Conservation (phyloP, 768 basidiomycete species). For the Suillus cothurnatus region DNA sequence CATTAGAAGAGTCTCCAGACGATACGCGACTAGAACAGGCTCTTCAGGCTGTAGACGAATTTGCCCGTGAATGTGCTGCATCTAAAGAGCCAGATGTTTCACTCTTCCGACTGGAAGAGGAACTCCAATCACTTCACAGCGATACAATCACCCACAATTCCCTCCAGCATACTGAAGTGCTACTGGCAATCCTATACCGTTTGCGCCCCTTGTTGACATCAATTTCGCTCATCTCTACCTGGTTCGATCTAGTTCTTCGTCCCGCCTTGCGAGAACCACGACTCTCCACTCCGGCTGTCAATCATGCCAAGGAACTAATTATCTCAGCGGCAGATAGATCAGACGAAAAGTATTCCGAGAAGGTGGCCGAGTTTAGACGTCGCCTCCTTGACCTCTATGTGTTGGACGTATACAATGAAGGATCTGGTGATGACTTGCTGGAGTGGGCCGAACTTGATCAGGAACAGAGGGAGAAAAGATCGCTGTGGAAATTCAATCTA, state of each 20-base stretch:
- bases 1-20: slow-evolving; percentile 57
- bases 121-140: slow-evolving; percentile 64
- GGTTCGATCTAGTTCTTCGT: slow-evolving; percentile 82
- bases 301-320: slow-evolving; percentile 74
- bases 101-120: slow-evolving; percentile 59
- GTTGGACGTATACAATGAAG: slow-evolving; percentile 75
- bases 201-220: slow-evolving; percentile 63
- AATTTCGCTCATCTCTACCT: slow-evolving; percentile 68
- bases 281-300: slow-evolving; percentile 56
- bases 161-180: slow-evolving; percentile 61
- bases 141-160: slow-evolving; percentile 67
- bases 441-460: slow-evolving; percentile 73
- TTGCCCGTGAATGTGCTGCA: slow-evolving; percentile 51
- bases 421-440: slow-evolving; percentile 69
- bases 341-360: slow-evolving; percentile 46
- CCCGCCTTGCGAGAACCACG: slow-evolving; percentile 77
- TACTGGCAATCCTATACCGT: slow-evolving; percentile 66
- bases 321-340: slow-evolving; percentile 57
- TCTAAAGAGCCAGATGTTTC: slow-evolving; percentile 47
- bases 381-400: slow-evolving; percentile 76
- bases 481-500: slow-evolving; percentile 76
- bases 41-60: slow-evolving; percentile 53
- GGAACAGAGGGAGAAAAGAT: slow-evolving; percentile 58
- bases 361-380: slow-evolving; percentile 65
- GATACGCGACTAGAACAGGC: slow-evolving; percentile 52